A percentile compares a stretch with the other conserved stretches of the same genome.
These are phyloP conservation scores for Metarhizium guizhouense DNA, from an alignment of 2,329 filamentous ascomycete species.

Conservation along the genomic window DNA sequence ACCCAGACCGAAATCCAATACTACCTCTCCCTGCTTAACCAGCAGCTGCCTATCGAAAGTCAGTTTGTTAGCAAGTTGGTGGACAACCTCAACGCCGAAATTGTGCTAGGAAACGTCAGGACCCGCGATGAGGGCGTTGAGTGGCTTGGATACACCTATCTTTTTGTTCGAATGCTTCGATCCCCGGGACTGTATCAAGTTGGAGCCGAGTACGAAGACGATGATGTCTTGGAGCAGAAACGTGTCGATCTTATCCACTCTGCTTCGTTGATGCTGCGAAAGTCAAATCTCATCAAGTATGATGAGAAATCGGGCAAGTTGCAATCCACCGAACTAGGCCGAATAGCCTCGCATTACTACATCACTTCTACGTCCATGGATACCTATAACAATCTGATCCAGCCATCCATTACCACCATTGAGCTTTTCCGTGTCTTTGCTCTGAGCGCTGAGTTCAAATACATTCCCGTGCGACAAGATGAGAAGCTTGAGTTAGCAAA, in stretches of 20 bases:
- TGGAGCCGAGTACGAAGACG: conserved; percentile 89
- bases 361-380: conserved; percentile 95
- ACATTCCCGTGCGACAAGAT: conserved; percentile 93
- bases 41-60: conserved; percentile 94
- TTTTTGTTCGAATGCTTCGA: conserved; percentile 95
- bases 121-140: conserved; percentile 94
- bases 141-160: conserved; percentile 96
- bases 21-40: conserved; percentile 91
- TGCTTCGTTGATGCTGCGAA: conserved; percentile 77
- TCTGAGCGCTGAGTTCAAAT: conserved; percentile 96
- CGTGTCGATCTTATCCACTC: conserved; percentile 96
- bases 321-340: conserved; percentile 85
- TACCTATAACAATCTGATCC: conserved; percentile 91
- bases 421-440: conserved; percentile 96
- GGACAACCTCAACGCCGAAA: conserved; percentile 92
- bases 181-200: conserved; percentile 94
- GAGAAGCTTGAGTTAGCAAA: conserved; percentile 96
- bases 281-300: conserved; percentile 84
- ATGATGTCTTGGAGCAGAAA: conserved; percentile 87
- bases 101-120: conserved; percentile 88
- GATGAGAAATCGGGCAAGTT: conserved; percentile 86
- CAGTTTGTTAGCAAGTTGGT: conserved; percentile 89
- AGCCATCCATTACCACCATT: conserved; percentile 85
- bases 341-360: conserved; percentile 97
- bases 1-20: conserved; percentile 93